These are phyloP conservation scores for Tricladium varicosporioides DNA, from an alignment of 2,329 filamentous ascomycete genomes.

Conservation along the genomic window DNA sequence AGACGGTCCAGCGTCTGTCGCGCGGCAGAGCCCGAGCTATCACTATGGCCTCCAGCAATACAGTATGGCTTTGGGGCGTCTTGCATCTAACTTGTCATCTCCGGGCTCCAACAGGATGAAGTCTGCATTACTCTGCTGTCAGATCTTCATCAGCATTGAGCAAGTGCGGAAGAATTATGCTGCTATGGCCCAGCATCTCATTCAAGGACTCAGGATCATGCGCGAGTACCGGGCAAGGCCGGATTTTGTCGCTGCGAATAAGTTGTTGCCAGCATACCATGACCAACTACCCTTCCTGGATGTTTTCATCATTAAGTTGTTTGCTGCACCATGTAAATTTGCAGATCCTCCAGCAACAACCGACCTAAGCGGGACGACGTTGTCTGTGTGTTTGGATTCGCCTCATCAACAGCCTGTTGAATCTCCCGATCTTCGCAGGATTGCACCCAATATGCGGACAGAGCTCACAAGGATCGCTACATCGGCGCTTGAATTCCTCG, in stretches of 20 bases:
- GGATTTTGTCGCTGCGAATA: conserved; percentile 25
- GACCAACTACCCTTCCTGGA: conserved; percentile 39
- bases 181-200: conserved; percentile 43
- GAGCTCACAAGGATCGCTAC: conserved; percentile 36
- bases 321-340: conserved; percentile 43
- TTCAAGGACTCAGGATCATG: conserved; percentile 44
- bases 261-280: conserved; percentile 35
- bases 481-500: conserved; percentile 36
- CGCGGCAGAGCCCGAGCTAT: conserved; percentile 33
- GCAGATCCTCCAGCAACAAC: conserved; percentile 31
- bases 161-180: conserved; percentile 41
- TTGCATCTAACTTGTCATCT: conserved; percentile 40
- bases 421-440: conserved; percentile 29
- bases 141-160: conserved; percentile 47
- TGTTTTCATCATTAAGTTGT: conserved; percentile 43
- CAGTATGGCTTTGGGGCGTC: conserved; percentile 39
- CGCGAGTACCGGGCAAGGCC: conserved; percentile 41
- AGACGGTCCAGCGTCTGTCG: conserved; percentile 26
- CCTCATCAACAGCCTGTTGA: conserved; percentile 25
- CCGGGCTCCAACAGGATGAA: conserved; percentile 33
- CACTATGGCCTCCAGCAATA: conserved; percentile 43
- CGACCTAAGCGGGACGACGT: conserved; percentile 16
- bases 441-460: conserved; percentile 39
- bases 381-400: conserved; percentile 22
- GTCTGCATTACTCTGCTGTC: conserved; percentile 45